Evolutionary conservation across 495 filamentous ascomycete species (phyloP), one percentile per base, ranked within the genome.

Genomic region (Evansstolkia leycettana): DNA sequence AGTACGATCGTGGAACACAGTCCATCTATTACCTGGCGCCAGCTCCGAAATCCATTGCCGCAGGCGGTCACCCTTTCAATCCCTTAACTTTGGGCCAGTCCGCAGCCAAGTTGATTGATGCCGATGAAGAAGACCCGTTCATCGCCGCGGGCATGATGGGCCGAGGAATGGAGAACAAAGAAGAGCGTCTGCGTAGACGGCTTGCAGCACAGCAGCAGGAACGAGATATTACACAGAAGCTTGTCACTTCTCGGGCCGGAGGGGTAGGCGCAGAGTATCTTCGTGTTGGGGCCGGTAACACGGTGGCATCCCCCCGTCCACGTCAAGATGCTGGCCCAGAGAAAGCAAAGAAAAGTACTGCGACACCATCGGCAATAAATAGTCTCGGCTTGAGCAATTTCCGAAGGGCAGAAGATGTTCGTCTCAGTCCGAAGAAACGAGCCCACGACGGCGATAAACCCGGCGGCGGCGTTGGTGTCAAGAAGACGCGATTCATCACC

Each of bases 401-500:
- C 31, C 54, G 59, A 25, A 58, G 54, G 39, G 62, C 63, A 1
- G 49, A 59, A 6, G 48, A 52, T 36, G 71, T 92, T 19, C 67
- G 70, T 17, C 64, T 96, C 20, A 76, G 77, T 39, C 84, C 86
- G 7, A 65, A 77, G 38, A 92, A 87, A 53, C 53, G 60, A 17
- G 55, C 53, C 7, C 44, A 56, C 36, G 51, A 51, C 9, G 54
- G 48, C 17, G 48, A 56, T 36, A 57, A 51, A 29, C 52, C 52
- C 14, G 54, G 51, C 45, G 54, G 51, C 45, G 58, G 50, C 16
- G 51, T 16, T 14, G 36, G 50, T 3, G 55, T 64, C 9, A 89
- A 90, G 57, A 90, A 87, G 64, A 90, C 83, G 10, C 64, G 84
- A 12, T 90, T 92, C 47, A 72, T 85, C 26, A 88, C 77, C 19